Percentiles rank a stretch among this genome's conserved stretches.
These are phyloP conservation scores for Globisporangium camurandrum DNA, from an alignment of 352 stramenopile species.

Conservation along the genomic window DNA sequence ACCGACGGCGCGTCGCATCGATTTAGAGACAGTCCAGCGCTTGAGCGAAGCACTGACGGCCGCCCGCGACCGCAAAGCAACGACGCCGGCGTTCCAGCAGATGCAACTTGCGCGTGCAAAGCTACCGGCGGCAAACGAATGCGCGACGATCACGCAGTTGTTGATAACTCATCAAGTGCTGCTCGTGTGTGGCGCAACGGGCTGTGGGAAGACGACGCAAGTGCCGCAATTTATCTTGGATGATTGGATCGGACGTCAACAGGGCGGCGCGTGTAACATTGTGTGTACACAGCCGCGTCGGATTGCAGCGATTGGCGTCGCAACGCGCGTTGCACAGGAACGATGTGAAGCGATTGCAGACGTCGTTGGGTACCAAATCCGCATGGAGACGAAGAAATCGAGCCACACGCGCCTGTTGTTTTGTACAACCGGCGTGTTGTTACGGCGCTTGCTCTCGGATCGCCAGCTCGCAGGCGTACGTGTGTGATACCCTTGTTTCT, in stretches of 20 bases:
- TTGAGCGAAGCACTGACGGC: constrained; percentile 36
- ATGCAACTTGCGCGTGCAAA: constrained; percentile 46
- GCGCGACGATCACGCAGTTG: constrained; percentile 41
- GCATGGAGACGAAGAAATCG: constrained; percentile 89
- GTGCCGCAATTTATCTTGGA: constrained; percentile 97
- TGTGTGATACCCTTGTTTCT: background rate
- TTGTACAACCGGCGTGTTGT: constrained; percentile 94
- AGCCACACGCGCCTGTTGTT: constrained; percentile 90
- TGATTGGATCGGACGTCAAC: constrained; percentile 77
- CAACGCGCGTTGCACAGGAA: constrained; percentile 92
- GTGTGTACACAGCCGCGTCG: constrained; percentile 94
- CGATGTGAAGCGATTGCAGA: constrained; percentile 84
- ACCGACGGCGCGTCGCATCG: constrained; percentile 9
- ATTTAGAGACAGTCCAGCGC: constrained; percentile 27
- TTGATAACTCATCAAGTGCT: constrained; percentile 82
- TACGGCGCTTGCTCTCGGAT: constrained; percentile 91
- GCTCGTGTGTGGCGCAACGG: constrained; percentile 93
- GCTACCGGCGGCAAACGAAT: constrained; percentile 60
- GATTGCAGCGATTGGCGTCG: constrained; percentile 95
- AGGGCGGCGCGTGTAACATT: constrained; percentile 90
- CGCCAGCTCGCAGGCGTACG: constrained; percentile 71
- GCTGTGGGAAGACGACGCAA: constrained; percentile 94
- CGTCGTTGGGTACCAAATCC: constrained; percentile 93
- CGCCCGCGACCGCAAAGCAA: constrained; percentile 29
- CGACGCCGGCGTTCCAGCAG: constrained; percentile 35